Conservation (phyloP, 345 rosid species). For the Citrus trifoliata region DNA sequence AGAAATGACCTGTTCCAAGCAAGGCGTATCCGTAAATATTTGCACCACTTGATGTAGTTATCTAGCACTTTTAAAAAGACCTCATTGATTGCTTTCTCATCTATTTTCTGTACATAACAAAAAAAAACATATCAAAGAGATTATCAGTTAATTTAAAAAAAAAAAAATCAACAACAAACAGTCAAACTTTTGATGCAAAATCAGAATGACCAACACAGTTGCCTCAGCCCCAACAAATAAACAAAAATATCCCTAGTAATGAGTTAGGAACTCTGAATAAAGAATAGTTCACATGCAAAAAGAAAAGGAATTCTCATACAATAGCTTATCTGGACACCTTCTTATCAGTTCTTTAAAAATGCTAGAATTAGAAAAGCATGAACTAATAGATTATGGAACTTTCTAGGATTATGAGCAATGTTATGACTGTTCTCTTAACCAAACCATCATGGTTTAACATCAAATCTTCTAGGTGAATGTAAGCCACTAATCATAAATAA, state of each 20-base stretch:
- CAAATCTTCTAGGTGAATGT: neutral
- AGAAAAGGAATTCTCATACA: neutral
- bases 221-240: neutral
- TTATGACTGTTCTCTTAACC: neutral
- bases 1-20: constrained; percentile 74
- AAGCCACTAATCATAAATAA: neutral
- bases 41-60: constrained; percentile 98
- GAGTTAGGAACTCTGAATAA: neutral
- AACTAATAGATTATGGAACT: neutral
- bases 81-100: constrained; percentile 89
- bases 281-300: neutral
- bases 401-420: neutral
- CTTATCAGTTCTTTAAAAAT: neutral
- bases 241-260: neutral
- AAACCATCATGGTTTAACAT: constrained; percentile 2
- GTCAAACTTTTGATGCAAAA: neutral
- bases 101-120: constrained; percentile 62
- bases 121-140: constrained; percentile 1
- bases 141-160: constrained; percentile 1
- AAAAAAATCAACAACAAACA: neutral
- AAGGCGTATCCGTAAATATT: constrained; percentile 72
- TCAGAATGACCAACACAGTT: neutral
- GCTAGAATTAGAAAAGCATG: neutral
- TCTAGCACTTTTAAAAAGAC: constrained; percentile 88
- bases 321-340: neutral